Evolutionary conservation across 1,284 basidiomycete species (phyloP).

Genomic region (Cutaneotrichosporon mucoides): DNA sequence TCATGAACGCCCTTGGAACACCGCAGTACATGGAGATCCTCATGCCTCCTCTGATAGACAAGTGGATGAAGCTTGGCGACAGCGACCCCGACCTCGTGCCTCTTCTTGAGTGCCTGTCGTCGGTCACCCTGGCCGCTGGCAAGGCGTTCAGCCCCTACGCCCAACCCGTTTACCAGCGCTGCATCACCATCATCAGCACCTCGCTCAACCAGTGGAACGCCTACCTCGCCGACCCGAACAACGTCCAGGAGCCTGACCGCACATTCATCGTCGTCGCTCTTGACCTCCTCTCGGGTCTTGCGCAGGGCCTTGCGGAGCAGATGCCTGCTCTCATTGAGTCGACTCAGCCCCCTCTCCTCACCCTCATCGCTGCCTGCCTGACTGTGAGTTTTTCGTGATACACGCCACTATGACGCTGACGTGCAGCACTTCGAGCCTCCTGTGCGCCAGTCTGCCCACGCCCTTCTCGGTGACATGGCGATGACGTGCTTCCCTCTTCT

Average conservation of each 20-base stretch:
- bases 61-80: constrained; percentile 85
- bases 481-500: constrained; percentile 81
- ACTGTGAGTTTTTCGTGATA: constrained; percentile 52
- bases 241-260: constrained; percentile 83
- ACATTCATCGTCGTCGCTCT: constrained; percentile 95
- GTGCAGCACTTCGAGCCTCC: constrained; percentile 82
- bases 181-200: constrained; percentile 76
- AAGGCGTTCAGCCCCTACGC: constrained; percentile 86
- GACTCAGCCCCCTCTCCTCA: constrained; percentile 70
- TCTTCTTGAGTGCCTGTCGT: constrained; percentile 93
- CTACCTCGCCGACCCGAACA: constrained; percentile 61
- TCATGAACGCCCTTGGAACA: constrained; percentile 80
- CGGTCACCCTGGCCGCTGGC: constrained; percentile 94
- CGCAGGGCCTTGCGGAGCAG: constrained; percentile 81
- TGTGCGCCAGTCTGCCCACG: constrained; percentile 94
- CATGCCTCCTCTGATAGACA: constrained; percentile 88
- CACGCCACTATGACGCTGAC: neutral
- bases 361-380: constrained; percentile 75
- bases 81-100: constrained; percentile 92
- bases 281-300: constrained; percentile 90
- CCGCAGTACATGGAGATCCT: constrained; percentile 86
- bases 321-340: constrained; percentile 66
- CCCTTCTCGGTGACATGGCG: constrained; percentile 93
- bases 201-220: constrained; percentile 73
- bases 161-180: constrained; percentile 87